Conservation (phyloP, 371 early-diverging fungal species). For the Parasitella parasitica region DNA sequence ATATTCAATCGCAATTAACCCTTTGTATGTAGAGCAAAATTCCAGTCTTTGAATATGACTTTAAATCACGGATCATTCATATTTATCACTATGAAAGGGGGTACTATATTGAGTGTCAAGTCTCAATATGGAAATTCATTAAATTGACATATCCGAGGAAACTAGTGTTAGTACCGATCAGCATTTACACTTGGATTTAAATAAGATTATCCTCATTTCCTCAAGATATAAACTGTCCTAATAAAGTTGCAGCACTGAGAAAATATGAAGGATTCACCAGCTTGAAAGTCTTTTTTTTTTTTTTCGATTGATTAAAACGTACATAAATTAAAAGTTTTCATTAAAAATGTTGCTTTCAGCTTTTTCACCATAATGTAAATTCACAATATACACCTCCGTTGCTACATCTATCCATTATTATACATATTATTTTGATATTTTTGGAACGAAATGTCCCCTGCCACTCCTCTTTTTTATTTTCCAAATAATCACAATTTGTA, state of each 20-base stretch:
- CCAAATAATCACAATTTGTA: slow-evolving; percentile 20
- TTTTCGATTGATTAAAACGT: background rate
- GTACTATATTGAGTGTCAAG: no score
- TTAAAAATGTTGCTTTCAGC: background rate
- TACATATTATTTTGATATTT: background rate
- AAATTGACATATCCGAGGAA: no score
- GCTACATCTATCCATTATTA: background rate
- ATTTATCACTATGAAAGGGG: no score
- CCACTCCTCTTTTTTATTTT: background rate
- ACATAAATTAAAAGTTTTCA: background rate
- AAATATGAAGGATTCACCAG: no score
- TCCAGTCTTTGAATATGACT: no score
- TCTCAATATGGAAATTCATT: no score
- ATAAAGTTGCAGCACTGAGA: no score
- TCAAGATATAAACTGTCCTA: no score
- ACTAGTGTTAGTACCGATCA: no score
- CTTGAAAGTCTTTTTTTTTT: no score
- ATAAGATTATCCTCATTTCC: background rate
- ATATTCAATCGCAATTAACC: slow-evolving; percentile 5
- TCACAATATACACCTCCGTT: background rate
- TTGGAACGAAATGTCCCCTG: background rate
- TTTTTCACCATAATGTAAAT: background rate
- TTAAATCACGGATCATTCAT: no score
- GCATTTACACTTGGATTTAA: no score
- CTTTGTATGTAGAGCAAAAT: background rate